Conservation (phyloP, 768 basidiomycete species). For the Russula brevipes region DNA sequence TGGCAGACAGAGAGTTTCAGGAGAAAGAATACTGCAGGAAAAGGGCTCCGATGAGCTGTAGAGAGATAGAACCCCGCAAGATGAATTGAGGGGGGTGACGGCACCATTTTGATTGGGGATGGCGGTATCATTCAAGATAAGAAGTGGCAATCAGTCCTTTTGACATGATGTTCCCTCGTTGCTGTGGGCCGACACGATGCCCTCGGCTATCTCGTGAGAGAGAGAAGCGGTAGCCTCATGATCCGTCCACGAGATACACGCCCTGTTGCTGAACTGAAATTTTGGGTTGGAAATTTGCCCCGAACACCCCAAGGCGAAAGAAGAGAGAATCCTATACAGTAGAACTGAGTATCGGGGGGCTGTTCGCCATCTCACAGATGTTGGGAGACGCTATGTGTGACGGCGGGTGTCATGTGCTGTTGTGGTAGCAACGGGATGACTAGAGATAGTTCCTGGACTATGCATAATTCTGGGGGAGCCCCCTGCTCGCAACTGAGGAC, state of each 20-base stretch:
- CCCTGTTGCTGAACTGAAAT: neutral
- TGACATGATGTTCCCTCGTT: constrained; percentile 5
- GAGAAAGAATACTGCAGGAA: constrained; percentile 4
- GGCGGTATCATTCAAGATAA: neutral
- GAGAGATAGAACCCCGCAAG: neutral
- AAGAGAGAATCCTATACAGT: neutral
- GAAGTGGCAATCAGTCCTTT: neutral
- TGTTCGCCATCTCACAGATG: neutral
- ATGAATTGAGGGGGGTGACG: constrained; percentile 2
- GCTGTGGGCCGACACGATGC: neutral
- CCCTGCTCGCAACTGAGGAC: neutral
- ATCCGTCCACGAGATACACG: neutral
- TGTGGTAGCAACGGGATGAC: constrained; percentile 6
- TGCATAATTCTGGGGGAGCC: neutral
- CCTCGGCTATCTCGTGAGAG: constrained; percentile 13
- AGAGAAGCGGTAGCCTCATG: neutral
- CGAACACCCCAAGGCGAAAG: neutral
- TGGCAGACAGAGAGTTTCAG: constrained; percentile 16
- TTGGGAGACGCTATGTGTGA: neutral
- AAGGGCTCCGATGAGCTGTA: neutral
- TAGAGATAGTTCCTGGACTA: neutral
- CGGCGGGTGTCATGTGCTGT: neutral
- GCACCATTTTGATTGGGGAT: neutral
- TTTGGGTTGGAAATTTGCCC: neutral
- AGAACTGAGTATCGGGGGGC: neutral